Evolutionary conservation across 108 stramenopile genomes (phyloP).

Genomic region (Conticribra guillardii): DNA sequence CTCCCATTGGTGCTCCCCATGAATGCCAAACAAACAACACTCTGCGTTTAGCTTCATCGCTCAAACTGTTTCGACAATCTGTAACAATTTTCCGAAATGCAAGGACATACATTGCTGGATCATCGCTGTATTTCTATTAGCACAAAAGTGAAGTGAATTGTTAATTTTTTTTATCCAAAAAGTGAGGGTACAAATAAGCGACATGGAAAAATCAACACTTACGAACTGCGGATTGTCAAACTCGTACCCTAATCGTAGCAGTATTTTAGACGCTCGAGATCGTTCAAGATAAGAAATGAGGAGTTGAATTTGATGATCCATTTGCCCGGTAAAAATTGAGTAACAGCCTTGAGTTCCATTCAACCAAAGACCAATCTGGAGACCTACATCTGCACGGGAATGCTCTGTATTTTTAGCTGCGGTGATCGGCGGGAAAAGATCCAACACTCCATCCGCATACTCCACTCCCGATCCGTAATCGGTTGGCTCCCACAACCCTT

Average conservation of each 20-base stretch:
- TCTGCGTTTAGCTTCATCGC: constrained; percentile 27
- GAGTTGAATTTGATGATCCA: constrained; percentile 59
- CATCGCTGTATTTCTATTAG: constrained; percentile 62
- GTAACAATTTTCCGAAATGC: constrained; percentile 72
- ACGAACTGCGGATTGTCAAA: constrained; percentile 75
- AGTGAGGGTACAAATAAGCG: no score
- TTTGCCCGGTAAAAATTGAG: constrained; percentile 58
- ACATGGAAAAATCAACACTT: no score
- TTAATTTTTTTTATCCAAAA: no score
- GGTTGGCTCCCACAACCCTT: constrained; percentile 63
- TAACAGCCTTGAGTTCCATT: constrained; percentile 76
- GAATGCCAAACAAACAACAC: constrained; percentile 87
- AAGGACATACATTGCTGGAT: constrained; percentile 58
- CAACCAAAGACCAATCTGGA: constrained; percentile 87
- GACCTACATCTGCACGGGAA: constrained; percentile 12
- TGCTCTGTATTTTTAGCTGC: background rate
- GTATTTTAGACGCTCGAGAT: constrained; percentile 55
- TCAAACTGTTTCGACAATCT: constrained; percentile 43
- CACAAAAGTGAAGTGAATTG: no score
- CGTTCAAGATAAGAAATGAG: constrained; percentile 54
- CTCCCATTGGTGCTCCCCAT: constrained; percentile 73
- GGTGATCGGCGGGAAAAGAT: constrained; percentile 36
- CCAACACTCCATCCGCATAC: constrained; percentile 64
- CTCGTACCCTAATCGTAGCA: constrained; percentile 82
- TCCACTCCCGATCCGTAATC: constrained; percentile 86